Evolutionary conservation across 208 protist species (phyloP).

Genomic region (Leishmania arabica): DNA sequence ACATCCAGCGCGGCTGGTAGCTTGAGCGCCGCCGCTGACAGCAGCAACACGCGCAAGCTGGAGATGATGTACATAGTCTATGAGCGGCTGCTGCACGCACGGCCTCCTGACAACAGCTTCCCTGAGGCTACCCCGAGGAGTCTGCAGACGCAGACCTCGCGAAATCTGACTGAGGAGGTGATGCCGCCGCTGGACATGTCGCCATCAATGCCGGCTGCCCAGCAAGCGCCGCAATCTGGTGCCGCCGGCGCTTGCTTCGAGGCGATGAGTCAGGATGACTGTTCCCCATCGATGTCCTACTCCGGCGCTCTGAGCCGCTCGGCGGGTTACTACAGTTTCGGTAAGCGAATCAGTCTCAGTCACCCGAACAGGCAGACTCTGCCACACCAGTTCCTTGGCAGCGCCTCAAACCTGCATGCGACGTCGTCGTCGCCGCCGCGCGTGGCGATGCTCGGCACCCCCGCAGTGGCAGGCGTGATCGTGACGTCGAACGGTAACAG

Average conservation of each 20-base stretch:
- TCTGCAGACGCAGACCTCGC: neutral
- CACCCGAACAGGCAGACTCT: constrained; percentile 61
- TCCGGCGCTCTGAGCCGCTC: constrained; percentile 46
- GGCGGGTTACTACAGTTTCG: constrained; percentile 77
- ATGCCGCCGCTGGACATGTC: neutral
- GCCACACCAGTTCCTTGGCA: constrained; percentile 41
- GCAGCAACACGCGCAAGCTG: constrained; percentile 26
- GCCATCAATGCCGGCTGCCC: neutral
- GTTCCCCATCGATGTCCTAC: constrained; percentile 31
- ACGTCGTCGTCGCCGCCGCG: neutral
- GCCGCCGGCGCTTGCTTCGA: neutral
- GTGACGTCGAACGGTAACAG: neutral
- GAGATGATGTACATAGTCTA: constrained; percentile 46
- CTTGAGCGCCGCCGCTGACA: constrained; percentile 7
- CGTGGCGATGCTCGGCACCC: constrained; percentile 10
- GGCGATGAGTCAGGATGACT: constrained; percentile 1
- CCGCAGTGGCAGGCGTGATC: constrained; percentile 7
- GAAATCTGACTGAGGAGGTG: neutral
- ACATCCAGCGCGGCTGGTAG: neutral
- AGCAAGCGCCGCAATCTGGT: neutral
- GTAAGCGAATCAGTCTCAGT: constrained; percentile 40
- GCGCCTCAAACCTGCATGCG: constrained; percentile 25
- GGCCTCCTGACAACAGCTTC: neutral
- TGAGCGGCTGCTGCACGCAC: constrained; percentile 20
- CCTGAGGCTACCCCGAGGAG: neutral